phyloP scores from a whole-genome alignment of 371 early-diverging fungal genomes.

The Mortierella sp. region DNA sequence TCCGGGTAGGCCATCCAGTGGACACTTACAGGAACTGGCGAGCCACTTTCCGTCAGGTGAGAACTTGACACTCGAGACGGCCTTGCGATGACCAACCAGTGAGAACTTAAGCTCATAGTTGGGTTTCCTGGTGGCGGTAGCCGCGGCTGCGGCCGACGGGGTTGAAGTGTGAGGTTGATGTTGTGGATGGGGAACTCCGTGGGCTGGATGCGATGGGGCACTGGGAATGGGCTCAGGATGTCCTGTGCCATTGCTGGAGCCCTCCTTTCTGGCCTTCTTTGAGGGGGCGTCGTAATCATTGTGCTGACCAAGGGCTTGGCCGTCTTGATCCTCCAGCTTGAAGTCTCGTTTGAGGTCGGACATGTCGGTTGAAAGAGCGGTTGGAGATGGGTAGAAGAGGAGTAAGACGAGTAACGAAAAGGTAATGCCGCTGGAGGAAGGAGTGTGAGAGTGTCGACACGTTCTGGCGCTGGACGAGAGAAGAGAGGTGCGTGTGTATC shows the following conservation, averaged over 20 bases:
- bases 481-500: neutral
- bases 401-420: neutral
- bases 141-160: constrained; percentile 40
- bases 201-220: constrained; percentile 10
- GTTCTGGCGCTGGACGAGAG: neutral
- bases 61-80: constrained; percentile 96
- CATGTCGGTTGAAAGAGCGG: constrained; percentile 17
- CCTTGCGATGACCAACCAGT: constrained; percentile 95
- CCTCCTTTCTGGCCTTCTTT: constrained; percentile 24
- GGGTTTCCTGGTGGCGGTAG: constrained; percentile 73
- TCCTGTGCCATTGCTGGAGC: constrained; percentile 20
- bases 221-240: constrained; percentile 13
- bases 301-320: constrained; percentile 28
- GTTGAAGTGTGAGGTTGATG: constrained; percentile 16
- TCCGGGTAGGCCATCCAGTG: neutral
- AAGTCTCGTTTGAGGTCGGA: constrained; percentile 52
- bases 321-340: constrained; percentile 39
- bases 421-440: neutral
- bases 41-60: constrained; percentile 98
- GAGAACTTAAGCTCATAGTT: constrained; percentile 92
- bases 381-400: constrained; percentile 6
- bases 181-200: constrained; percentile 9
- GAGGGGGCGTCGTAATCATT: constrained; percentile 23
- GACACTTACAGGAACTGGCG: constrained; percentile 88
- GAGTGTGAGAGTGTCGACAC: constrained; percentile 7